Evolutionary conservation across 1,284 basidiomycete genomes (phyloP), one percentile per base, ranked within the genome.

Genomic region (Ganoderma sinense): DNA sequence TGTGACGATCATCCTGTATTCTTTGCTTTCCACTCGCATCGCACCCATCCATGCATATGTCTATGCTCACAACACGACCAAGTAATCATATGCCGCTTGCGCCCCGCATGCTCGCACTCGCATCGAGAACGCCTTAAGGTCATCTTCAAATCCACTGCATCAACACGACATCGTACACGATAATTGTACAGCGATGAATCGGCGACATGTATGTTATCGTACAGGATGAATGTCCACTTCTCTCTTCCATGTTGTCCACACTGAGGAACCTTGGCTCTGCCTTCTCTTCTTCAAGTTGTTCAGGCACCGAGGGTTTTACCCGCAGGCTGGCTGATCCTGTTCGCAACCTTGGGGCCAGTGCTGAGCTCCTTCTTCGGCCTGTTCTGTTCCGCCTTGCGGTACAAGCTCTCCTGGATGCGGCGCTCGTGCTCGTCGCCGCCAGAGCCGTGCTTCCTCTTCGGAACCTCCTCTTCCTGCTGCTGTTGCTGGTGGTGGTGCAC

Each of bases 251-350:
- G 23, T 26, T 26, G 48, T 51, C 23, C 48, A 13, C 48, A 20
- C 23, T 8, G 48, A 51, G 23, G 23, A 51, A 51, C 13, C 23
- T 51, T 51, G 13, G 4, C 23, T 8, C 4, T 51, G n/a, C 48
- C 14, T 51, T 14, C 48, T 26, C 10, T 26, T 11, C 48, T 4
- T 23, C 41, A 14, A 41, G 23, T 14, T 10, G 7, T 66, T 85
- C 75, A 87, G 71, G 83, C 68, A 48, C 78, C 77, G 62, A 87
- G 73, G 13, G 61, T 77, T 73, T 85, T 89, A 23, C 87, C 87
- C 56, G 82, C 85, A 62, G 90, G 90, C 76, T 92, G 90, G 11
- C 82, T 83, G 69, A 92, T 91, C 69, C 89, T 84, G 5, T 84
- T 86, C 65, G 84, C 84, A 10, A 61, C 55, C 69, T 69, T 75